Evolutionary conservation across 495 filamentous ascomycete species (phyloP).

Genomic region (Daldinia loculata): DNA sequence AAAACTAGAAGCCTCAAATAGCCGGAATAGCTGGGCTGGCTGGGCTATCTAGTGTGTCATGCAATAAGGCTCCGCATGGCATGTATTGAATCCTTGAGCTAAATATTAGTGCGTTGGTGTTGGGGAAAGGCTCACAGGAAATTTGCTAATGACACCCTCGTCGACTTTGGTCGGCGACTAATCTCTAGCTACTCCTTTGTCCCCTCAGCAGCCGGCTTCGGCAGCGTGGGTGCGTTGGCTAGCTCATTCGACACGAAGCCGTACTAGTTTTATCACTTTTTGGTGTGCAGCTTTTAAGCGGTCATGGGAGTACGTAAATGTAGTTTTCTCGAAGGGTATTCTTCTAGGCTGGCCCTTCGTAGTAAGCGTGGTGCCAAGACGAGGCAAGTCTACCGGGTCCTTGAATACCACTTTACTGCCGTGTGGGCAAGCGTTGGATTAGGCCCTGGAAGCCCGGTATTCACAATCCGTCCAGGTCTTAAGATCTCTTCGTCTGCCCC

Average conservation of each 20-base stretch:
- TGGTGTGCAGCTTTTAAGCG: slow-evolving; percentile 3
- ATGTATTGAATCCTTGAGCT: slow-evolving; percentile 39
- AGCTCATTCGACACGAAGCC: slow-evolving; percentile 23
- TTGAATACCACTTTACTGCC: slow-evolving; percentile 38
- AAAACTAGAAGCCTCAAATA: slow-evolving; percentile 32
- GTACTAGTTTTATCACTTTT: slow-evolving; percentile 23
- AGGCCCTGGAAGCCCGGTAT: slow-evolving; percentile 12
- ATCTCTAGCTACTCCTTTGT: slow-evolving; percentile 20
- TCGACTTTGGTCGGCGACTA: slow-evolving; percentile 42
- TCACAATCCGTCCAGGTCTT: not conserved
- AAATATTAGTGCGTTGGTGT: slow-evolving; percentile 32
- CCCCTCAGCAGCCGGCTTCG: slow-evolving; percentile 32
- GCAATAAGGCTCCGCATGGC: slow-evolving; percentile 34
- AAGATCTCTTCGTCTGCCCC: slow-evolving; percentile 43
- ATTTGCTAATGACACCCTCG: slow-evolving; percentile 44
- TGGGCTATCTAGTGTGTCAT: slow-evolving; percentile 24
- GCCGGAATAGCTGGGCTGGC: slow-evolving; percentile 32
- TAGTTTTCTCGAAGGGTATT: slow-evolving; percentile 13
- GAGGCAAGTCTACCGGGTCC: slow-evolving; percentile 37
- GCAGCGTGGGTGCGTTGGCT: slow-evolving; percentile 32
- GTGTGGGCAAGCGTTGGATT: slow-evolving; percentile 29
- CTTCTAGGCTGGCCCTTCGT: slow-evolving; percentile 23
- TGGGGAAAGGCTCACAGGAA: slow-evolving; percentile 27
- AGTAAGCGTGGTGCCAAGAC: slow-evolving; percentile 45
- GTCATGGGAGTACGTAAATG: slow-evolving; percentile 6